Percentiles rank a stretch among this genome's conserved stretches.
Conservation (phyloP, 805 yeast genomes). For the Grigorovia jiainica region DNA sequence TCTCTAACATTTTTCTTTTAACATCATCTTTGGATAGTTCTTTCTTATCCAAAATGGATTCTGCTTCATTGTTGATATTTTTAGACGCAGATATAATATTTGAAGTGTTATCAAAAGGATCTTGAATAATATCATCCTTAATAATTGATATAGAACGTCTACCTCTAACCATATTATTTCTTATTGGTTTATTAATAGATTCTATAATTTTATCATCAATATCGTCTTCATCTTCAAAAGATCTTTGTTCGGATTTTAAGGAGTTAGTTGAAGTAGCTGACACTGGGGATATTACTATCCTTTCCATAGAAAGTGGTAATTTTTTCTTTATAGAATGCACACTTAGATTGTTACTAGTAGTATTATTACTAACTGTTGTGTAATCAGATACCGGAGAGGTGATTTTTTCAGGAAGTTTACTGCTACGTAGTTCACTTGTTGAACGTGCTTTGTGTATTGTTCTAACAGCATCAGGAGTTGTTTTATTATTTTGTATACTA, state of each 20-base stretch:
- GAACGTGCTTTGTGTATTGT: neutral
- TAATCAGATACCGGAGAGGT: too few relatives aligned
- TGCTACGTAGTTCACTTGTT: neutral
- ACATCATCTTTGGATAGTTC: slow-evolving; percentile 5
- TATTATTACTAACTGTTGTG: neutral
- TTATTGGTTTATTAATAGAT: slow-evolving; percentile 7
- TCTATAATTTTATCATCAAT: slow-evolving; percentile 6
- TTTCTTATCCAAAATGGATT: slow-evolving; percentile 1
- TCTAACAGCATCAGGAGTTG: neutral
- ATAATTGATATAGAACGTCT: slow-evolving; percentile 3
- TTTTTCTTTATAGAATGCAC: neutral
- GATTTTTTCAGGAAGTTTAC: neutral
- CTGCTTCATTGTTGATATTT: neutral
- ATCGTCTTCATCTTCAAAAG: neutral
- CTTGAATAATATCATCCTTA: neutral
- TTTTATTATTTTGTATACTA: neutral
- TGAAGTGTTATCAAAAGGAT: neutral
- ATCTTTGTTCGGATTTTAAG: neutral
- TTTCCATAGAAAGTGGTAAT: neutral
- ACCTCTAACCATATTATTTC: slow-evolving; percentile 1
- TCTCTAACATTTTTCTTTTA: slow-evolving; percentile 33
- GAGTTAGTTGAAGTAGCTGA: neutral
- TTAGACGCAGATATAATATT: neutral
- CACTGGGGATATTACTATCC: neutral
- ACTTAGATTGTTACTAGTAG: neutral